Evolutionary conservation across 208 protist species (phyloP).

Genomic region (Tetramitus jugosus): DNA sequence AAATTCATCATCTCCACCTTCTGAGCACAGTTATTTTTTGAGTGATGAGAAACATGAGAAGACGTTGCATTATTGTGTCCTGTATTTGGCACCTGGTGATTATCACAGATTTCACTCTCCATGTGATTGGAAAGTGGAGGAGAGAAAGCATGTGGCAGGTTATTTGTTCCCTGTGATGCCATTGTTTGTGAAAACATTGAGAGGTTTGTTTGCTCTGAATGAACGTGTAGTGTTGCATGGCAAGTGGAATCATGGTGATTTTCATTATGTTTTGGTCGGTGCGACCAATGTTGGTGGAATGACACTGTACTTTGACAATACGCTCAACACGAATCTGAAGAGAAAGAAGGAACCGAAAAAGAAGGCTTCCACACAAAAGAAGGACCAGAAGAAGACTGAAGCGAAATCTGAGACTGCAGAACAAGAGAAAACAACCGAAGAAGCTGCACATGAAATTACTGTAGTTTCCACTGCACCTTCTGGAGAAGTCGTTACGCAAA

Average conservation of each 20-base stretch:
- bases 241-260: constrained; percentile 29
- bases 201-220: constrained; percentile 46
- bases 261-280: constrained; percentile 39
- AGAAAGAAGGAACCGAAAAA: not conserved
- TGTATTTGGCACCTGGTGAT: constrained; percentile 61
- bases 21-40: constrained; percentile 26
- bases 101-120: constrained; percentile 61
- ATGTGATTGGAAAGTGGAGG: constrained; percentile 35
- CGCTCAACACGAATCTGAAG: constrained; percentile 10
- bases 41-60: constrained; percentile 28
- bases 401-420: too few species aligned
- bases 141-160: constrained; percentile 45
- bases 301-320: constrained; percentile 41
- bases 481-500: not conserved
- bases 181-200: constrained; percentile 8
- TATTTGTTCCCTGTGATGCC: constrained; percentile 43
- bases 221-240: constrained; percentile 31
- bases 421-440: constrained; percentile 8
- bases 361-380: not conserved
- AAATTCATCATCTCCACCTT: not conserved
- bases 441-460: not conserved
- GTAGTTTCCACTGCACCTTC: too few species aligned
- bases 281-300: constrained; percentile 56
- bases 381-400: not conserved
- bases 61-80: constrained; percentile 50